Evolutionary conservation across 2,329 filamentous ascomycete genomes (phyloP).

Genomic region (Diatrype stigma): DNA sequence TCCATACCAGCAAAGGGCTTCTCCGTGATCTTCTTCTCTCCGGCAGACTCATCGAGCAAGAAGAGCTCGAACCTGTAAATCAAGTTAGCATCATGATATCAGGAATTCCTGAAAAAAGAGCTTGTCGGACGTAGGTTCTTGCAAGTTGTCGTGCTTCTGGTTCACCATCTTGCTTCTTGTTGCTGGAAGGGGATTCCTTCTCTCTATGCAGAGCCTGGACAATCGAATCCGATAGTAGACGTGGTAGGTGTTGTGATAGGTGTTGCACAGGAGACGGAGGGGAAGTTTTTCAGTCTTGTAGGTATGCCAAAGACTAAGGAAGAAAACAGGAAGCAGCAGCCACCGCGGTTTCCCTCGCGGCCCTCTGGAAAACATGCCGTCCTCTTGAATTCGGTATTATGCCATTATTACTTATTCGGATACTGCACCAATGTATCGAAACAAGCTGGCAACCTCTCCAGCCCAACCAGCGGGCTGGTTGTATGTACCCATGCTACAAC

Average conservation of each 20-base stretch:
- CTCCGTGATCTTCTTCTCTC: slow-evolving; percentile 90
- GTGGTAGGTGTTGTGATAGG: not conserved
- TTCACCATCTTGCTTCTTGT: not conserved
- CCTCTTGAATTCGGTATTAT: too few relatives aligned
- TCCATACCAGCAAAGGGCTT: slow-evolving; percentile 83
- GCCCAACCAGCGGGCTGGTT: too few relatives aligned
- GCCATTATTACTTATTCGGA: too few relatives aligned
- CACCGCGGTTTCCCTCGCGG: not conserved
- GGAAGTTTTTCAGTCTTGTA: too few relatives aligned
- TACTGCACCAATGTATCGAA: too few relatives aligned
- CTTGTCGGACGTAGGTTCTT: not conserved
- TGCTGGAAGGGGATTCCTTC: not conserved
- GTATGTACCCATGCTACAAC: too few relatives aligned
- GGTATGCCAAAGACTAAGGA: too few relatives aligned
- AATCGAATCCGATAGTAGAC: not conserved
- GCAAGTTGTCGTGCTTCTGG: not conserved
- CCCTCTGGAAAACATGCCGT: too few relatives aligned
- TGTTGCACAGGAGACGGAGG: too few relatives aligned
- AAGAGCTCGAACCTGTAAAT: slow-evolving; percentile 82
- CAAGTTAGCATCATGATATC: slow-evolving; percentile 14
- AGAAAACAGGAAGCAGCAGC: too few relatives aligned
- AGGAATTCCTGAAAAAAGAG: not conserved
- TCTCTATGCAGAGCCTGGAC: not conserved
- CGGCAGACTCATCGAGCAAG: slow-evolving; percentile 64
- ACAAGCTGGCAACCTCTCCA: too few relatives aligned